Evolutionary conservation across 306 rosid genomes (phyloP), one percentile per base, ranked within the genome.

Genomic region (Quercus glauca): DNA sequence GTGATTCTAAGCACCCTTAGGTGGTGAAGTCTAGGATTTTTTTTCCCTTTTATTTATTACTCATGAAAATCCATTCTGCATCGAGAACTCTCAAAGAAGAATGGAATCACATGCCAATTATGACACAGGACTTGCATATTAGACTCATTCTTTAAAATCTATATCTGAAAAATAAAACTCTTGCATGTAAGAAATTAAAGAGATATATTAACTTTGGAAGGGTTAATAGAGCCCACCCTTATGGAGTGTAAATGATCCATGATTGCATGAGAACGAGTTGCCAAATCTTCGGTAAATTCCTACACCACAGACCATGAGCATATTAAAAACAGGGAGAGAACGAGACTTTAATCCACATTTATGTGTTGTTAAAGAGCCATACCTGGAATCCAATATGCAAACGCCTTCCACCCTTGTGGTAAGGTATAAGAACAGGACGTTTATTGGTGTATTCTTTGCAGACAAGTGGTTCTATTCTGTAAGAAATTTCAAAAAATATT

Each of bases 361-460:
- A 69, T 31, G 60, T 21, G 55, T 61, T 10, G 9, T 68, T 72
- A 82, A 63, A 68, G 73, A 49, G 71, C 60, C 77, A 71, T 79
- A 93, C 99, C 90, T 93, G 93, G 87, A 93, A 88, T 83, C 98
- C 98, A 81, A 93, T 91, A 82, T 93, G 97, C 91, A 95, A 86
- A 87, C 99, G 89, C 86, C 73, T 95, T 79, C 99, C 99, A 82
- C 99, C 99, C 87, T 77, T 90, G 86, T 95, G 99, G 76, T 93
- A 95, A 3, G 99, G 99, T 84, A 95, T 75, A 81, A 91, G 90
- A 73, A 91, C 91, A 77, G 99, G 98, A 0, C 98, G 94, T 77
- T 87, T 81, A 81, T 79, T 10, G n/a, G 82, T 11, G 86, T 81
- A 91, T 75, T 95, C 98, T 82, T 91, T 93, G 79, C 98, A 91